phyloP scores from a whole-genome alignment of 1,284 basidiomycete genomes.

The Cutaneotrichosporon cutaneum region DNA sequence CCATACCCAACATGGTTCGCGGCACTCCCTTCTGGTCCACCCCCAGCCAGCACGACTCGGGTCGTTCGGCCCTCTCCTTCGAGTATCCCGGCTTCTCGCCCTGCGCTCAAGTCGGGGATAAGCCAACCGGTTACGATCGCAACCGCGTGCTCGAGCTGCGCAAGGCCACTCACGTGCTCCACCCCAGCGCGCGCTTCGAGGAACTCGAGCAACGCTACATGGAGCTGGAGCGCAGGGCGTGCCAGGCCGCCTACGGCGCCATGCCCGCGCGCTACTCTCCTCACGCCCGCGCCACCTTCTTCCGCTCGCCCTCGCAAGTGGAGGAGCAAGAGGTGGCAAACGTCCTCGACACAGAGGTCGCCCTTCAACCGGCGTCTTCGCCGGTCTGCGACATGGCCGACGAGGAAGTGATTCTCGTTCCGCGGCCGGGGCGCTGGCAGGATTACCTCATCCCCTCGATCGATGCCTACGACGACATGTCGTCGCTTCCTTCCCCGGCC shows the following conservation, averaged over 20 bases:
- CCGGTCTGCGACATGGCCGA: neutral
- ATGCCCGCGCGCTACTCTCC: neutral
- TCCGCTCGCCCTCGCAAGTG: neutral
- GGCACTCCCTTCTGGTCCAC: neutral
- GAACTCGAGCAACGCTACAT: neutral
- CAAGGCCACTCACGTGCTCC: too few species aligned
- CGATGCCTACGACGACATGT: neutral
- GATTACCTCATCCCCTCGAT: neutral
- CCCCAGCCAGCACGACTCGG: neutral
- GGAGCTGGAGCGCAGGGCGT: neutral
- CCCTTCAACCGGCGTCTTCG: neutral
- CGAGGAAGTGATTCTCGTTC: slow-evolving; percentile 11
- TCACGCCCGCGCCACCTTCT: neutral
- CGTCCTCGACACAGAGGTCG: neutral
- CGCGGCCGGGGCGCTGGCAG: neutral
- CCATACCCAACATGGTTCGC: neutral
- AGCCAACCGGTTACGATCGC: neutral
- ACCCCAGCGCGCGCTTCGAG: neutral
- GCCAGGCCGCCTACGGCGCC: neutral
- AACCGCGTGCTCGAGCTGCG: neutral
- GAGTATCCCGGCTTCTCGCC: neutral
- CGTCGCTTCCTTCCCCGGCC: neutral
- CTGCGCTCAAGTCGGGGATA: neutral
- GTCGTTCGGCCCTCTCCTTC: neutral
- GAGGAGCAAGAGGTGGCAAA: neutral